phyloP scores from a whole-genome alignment of 495 filamentous ascomycete species.

The Xanthoparmelia taractica region DNA sequence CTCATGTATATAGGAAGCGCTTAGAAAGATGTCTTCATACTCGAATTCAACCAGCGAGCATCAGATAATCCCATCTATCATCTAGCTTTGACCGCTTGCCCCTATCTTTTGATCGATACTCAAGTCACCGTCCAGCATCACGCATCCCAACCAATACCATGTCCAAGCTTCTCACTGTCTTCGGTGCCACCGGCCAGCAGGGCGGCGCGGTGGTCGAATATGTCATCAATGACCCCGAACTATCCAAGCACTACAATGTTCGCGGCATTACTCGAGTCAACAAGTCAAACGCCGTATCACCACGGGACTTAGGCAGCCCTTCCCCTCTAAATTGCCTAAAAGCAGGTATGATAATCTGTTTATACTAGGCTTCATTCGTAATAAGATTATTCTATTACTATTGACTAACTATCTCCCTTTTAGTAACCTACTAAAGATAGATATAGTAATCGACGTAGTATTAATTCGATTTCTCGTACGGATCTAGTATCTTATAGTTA shows the following conservation, averaged over 20 bases:
- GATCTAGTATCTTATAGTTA: too few relatives aligned
- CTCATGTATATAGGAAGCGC: not conserved
- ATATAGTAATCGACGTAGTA: too few relatives aligned
- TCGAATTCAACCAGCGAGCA: not conserved
- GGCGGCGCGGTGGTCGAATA: conserved; percentile 47
- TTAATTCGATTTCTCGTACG: too few relatives aligned
- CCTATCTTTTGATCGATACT: not conserved
- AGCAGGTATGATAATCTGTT: too few relatives aligned
- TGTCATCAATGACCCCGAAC: conserved; percentile 40
- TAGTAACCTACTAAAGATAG: too few relatives aligned
- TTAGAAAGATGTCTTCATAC: not conserved
- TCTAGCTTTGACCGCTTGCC: not conserved
- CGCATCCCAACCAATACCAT: conserved; percentile 23
- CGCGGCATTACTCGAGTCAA: conserved; percentile 51
- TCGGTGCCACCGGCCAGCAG: conserved; percentile 53
- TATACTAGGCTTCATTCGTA: too few relatives aligned
- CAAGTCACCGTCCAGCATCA: not conserved
- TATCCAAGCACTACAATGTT: conserved; percentile 41
- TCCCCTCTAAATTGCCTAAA: too few relatives aligned
- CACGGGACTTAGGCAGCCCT: too few relatives aligned
- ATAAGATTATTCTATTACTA: too few relatives aligned
- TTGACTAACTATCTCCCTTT: too few relatives aligned
- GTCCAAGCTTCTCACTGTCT: conserved; percentile 47
- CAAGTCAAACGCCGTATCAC: too few relatives aligned
- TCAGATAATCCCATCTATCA: not conserved